Percentiles rank a stretch among this genome's conserved stretches.
These are phyloP conservation scores for Terana coerulea DNA, from an alignment of 768 basidiomycete species.

Conservation along the genomic window DNA sequence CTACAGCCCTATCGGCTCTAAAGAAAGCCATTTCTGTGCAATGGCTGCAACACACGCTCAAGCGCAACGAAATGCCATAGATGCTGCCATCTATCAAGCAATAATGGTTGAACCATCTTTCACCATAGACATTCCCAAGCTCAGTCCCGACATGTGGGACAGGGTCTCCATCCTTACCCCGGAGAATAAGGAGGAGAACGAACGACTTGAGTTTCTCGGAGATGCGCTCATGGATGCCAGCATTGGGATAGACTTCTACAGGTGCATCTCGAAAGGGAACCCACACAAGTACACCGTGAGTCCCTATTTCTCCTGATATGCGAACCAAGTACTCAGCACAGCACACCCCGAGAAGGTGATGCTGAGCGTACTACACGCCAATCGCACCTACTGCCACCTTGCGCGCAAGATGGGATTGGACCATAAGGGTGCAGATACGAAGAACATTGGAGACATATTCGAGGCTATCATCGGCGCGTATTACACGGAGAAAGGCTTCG, in stretches of 20 bases:
- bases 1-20: too few species aligned
- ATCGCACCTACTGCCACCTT: conserved; percentile 23
- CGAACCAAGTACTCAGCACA: background rate
- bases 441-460: conserved; percentile 42
- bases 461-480: conserved; percentile 43
- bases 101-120: background rate
- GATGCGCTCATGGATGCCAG: conserved; percentile 43
- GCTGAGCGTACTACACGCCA: conserved; percentile 24
- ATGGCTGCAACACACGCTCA: background rate
- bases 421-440: conserved; percentile 23
- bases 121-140: conserved; percentile 11
- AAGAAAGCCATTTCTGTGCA: too few species aligned
- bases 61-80: conserved; percentile 14
- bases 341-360: conserved; percentile 21
- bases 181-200: conserved; percentile 23
- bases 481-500: conserved; percentile 36
- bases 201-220: conserved; percentile 45
- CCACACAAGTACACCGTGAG: conserved; percentile 27
- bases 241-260: conserved; percentile 37
- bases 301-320: background rate
- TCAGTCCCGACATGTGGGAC: conserved; percentile 14
- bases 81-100: conserved; percentile 9
- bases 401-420: conserved; percentile 26
- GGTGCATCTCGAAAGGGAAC: conserved; percentile 22
- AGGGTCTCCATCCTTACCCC: conserved; percentile 8